Percentiles rank a stretch among this genome's conserved stretches.
Conservation (phyloP, 192 early-diverging fungal species). For the Coemansia sp. region DNA sequence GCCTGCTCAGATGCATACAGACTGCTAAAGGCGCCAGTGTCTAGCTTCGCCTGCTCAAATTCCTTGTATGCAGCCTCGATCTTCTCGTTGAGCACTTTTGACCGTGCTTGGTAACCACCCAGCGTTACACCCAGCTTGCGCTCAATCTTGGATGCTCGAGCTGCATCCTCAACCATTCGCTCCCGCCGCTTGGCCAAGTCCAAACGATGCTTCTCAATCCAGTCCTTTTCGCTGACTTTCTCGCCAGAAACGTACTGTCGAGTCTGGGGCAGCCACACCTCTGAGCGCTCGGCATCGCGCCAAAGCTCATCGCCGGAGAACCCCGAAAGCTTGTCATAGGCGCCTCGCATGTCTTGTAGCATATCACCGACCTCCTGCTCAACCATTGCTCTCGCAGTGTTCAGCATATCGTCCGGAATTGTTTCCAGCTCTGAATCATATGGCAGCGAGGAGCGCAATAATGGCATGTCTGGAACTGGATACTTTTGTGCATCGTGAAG, state of each 20-base stretch:
- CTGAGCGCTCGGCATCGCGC: conserved; percentile 20
- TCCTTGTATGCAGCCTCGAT: conserved; percentile 60
- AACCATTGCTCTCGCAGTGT: conserved; percentile 59
- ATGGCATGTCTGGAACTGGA: conserved; percentile 66
- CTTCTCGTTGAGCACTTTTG: conserved; percentile 64
- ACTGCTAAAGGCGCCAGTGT: conserved; percentile 61
- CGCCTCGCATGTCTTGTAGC: conserved; percentile 11
- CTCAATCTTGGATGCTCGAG: conserved; percentile 80
- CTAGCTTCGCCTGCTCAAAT: conserved; percentile 58
- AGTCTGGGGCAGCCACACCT: conserved; percentile 29
- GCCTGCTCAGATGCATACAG: conserved; percentile 62
- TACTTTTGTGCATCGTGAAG: conserved; percentile 69
- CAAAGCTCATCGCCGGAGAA: conserved; percentile 32
- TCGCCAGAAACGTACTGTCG: conserved; percentile 4
- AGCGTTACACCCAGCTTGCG: conserved; percentile 74
- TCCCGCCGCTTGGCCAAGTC: conserved; percentile 54
- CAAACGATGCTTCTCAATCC: conserved; percentile 30
- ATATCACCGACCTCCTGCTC: conserved; percentile 47
- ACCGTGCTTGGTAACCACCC: conserved; percentile 81
- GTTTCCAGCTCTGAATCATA: conserved; percentile 34
- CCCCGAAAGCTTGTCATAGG: conserved; percentile 13
- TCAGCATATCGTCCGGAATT: conserved; percentile 62
- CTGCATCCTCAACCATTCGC: conserved; percentile 72
- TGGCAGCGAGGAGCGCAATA: conserved; percentile 30
- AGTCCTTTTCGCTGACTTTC: conserved; percentile 9